A percentile compares a stretch with the other conserved stretches of the same genome.
phyloP scores from a whole-genome alignment of 495 filamentous ascomycete genomes.

The Hypoxylon lienhwacheense region DNA sequence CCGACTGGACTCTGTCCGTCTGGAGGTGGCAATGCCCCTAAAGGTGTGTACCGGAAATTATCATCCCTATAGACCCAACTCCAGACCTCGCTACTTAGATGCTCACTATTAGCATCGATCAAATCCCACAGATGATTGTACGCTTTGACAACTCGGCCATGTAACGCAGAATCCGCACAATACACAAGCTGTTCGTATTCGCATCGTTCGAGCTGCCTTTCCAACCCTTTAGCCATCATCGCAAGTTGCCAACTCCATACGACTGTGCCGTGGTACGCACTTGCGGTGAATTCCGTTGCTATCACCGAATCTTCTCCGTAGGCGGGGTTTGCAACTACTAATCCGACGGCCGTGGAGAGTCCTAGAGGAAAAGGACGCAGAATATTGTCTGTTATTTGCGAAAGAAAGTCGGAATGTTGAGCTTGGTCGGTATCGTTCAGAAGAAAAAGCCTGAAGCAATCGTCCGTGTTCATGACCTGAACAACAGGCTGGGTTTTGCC shows the following conservation, averaged over 20 bases:
- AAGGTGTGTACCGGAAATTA: slow-evolving; percentile 52
- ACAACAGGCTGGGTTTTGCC: slow-evolving; percentile 56
- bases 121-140: slow-evolving; percentile 64
- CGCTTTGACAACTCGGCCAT: slow-evolving; percentile 53
- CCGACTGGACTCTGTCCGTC: slow-evolving; percentile 47
- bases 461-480: slow-evolving; percentile 64
- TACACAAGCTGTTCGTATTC: slow-evolving; percentile 45
- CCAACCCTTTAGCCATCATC: slow-evolving; percentile 64
- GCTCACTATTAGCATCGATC: slow-evolving; percentile 56
- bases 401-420: slow-evolving; percentile 59
- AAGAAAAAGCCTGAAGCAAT: slow-evolving; percentile 64
- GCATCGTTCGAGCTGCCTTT: slow-evolving; percentile 52
- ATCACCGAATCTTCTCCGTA: slow-evolving; percentile 54
- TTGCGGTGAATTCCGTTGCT: slow-evolving; percentile 55
- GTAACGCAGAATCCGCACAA: slow-evolving; percentile 51
- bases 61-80: slow-evolving; percentile 59
- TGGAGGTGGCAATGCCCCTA: slow-evolving; percentile 57
- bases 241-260: slow-evolving; percentile 68
- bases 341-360: slow-evolving; percentile 57
- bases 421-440: slow-evolving; percentile 61
- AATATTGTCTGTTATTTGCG: slow-evolving; percentile 59
- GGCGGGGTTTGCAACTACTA: slow-evolving; percentile 65
- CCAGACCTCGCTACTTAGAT: slow-evolving; percentile 64
- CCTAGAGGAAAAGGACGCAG: slow-evolving; percentile 61
- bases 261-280: slow-evolving; percentile 66